Base-by-base conservation (phyloP, 192 early-diverging fungal species). In the Mortierella alpina region DNA sequence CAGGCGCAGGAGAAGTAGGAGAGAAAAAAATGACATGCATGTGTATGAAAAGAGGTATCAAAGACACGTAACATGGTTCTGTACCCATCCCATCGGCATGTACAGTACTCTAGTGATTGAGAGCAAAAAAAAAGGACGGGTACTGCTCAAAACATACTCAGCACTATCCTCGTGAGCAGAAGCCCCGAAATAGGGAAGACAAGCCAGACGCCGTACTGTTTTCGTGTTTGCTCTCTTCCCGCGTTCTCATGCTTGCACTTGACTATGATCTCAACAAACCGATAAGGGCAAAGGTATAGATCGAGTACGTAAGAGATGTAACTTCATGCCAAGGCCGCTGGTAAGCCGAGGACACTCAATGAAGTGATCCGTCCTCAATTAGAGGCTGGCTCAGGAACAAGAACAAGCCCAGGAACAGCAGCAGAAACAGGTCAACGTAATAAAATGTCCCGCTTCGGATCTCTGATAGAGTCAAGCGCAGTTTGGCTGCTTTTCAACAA, bases 181-280 rank as follows among this genome's bases (percentile, higher is more conserved):
- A 42, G 15, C 59, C 59, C 31, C 31, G 59, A 23, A 60, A 60
- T 59, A 23, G 57, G 57, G 59, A 61, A 61, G 18, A 59, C 8
- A 10, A n/a, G 10, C 60, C 6, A 48, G 17, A 46, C 22, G 60
- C 8, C 31, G 3, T 31, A 31, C 31, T 31, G 58, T 59, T 44
- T 61, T 7, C 40, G n/a, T n/a, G 1, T 61, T 59, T 4, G 7
- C 40, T 7, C 23, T 13, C 18, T 59, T 7, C n/a, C 46, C 14
- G 54, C 54, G 54, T 56, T 14, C 13, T 9, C 54, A n/a, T 46
- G 17, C 12, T 31, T 31, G 31, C 31, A 31, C 31, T 31, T 31
- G 31, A 31, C 31, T 2, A 31, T 31, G 31, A 31, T 31, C 31
- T 31, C 31, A 31, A n/a, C 39, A 45, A n/a, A n/a, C n/a, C 45